These are phyloP conservation scores for Apophysomyces variabilis DNA, from an alignment of 371 early-diverging fungal species.

Conservation along the genomic window DNA sequence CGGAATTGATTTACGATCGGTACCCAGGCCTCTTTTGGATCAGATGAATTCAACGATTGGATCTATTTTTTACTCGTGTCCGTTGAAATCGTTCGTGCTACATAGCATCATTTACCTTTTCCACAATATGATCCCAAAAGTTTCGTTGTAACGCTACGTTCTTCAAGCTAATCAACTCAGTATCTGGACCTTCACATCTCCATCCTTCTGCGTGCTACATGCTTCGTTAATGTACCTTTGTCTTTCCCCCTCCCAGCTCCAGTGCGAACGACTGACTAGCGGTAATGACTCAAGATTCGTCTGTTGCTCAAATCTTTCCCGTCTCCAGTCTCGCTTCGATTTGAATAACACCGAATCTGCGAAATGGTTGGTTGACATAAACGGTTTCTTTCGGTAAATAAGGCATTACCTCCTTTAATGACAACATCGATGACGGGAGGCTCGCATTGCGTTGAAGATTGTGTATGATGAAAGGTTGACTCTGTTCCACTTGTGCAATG, in stretches of 20 bases:
- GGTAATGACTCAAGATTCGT: not conserved
- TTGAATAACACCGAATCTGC: not conserved
- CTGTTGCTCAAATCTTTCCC: not conserved
- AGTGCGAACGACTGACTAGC: not conserved
- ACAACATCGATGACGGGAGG: not conserved
- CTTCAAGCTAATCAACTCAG: not conserved
- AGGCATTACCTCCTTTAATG: not conserved
- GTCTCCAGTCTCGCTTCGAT: not conserved
- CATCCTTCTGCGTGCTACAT: not conserved
- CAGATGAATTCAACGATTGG: not conserved
- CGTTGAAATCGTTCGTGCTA: not conserved
- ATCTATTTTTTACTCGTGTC: not conserved
- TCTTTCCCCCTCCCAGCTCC: not conserved
- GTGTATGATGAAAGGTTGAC: not conserved
- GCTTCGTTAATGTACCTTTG: not conserved
- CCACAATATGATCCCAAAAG: slow-evolving; percentile 1
- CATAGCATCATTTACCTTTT: not conserved
- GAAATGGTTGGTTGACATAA: not conserved
- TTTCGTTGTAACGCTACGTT: not conserved
- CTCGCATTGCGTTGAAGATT: not conserved
- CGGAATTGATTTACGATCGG: not conserved
- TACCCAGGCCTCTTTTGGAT: slow-evolving; percentile 4
- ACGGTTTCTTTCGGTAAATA: not conserved
- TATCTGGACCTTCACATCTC: not conserved
- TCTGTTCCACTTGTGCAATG: too few species aligned